Evolutionary conservation across 2,329 filamentous ascomycete species (phyloP).

Genomic region (Beauveria asiatica): DNA sequence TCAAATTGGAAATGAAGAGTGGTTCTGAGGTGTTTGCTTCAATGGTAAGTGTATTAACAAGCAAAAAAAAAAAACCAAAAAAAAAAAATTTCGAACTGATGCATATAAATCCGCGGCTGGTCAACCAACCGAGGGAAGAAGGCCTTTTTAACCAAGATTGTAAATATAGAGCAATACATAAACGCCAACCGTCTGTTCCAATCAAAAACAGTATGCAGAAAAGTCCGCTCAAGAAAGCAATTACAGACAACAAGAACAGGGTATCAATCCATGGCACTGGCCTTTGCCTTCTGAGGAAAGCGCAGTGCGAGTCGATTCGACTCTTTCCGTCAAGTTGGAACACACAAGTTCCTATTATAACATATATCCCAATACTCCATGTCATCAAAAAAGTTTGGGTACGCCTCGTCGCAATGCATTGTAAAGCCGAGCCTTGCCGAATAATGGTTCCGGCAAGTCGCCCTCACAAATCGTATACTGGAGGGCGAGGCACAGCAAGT

Average conservation of each 20-base stretch:
- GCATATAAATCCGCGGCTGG: background rate
- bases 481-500: conserved; percentile 2
- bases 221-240: conserved; percentile 7
- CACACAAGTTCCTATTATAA: background rate
- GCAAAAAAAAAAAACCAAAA: background rate
- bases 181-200: conserved; percentile 8
- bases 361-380: conserved; percentile 4
- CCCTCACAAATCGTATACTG: conserved; percentile 7
- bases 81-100: background rate
- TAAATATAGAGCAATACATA: background rate
- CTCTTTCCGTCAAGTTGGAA: background rate
- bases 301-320: background rate
- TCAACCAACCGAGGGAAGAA: background rate
- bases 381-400: conserved; percentile 1
- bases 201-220: conserved; percentile 7
- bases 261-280: conserved; percentile 11
- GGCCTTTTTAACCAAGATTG: background rate
- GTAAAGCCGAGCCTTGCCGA: background rate
- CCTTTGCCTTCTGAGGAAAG: background rate
- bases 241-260: conserved; percentile 9
- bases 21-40: background rate
- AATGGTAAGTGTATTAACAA: conserved; percentile 8
- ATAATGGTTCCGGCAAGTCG: background rate
- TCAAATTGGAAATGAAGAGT: too few species aligned
- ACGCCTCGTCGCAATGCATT: conserved; percentile 11